Evolutionary conservation across 331 rosid genomes (phyloP).

Genomic region (Stylosanthes scabra): DNA sequence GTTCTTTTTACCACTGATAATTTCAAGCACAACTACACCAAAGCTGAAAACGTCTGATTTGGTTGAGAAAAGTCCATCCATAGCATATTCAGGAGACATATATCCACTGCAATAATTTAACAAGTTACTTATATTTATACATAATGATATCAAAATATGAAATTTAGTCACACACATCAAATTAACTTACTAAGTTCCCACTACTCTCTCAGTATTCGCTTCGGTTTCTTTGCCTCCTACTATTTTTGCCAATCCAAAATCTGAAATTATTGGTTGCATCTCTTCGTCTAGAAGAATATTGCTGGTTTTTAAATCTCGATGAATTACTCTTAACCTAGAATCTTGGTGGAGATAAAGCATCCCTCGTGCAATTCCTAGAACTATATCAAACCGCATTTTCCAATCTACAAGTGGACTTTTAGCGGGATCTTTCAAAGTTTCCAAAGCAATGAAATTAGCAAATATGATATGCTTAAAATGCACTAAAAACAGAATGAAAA

Average conservation of each 20-base stretch:
- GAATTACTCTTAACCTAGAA: slow-evolving; percentile 50
- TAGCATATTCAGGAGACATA: slow-evolving; percentile 47
- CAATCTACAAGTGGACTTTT: slow-evolving; percentile 26
- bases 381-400: slow-evolving; percentile 51
- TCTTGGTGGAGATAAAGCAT: slow-evolving; percentile 65
- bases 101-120: too few species aligned
- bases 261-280: slow-evolving; percentile 62
- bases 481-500: too few species aligned
- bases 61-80: slow-evolving; percentile 52
- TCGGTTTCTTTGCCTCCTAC: slow-evolving; percentile 49
- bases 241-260: slow-evolving; percentile 60
- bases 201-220: slow-evolving; percentile 47
- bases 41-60: slow-evolving; percentile 60
- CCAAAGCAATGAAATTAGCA: too few species aligned
- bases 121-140: too few species aligned
- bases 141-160: too few species aligned
- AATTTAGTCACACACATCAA: not conserved
- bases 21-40: slow-evolving; percentile 53
- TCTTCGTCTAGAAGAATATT: slow-evolving; percentile 48
- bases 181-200: slow-evolving; percentile 50
- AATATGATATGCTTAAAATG: too few species aligned
- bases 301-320: slow-evolving; percentile 54
- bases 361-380: slow-evolving; percentile 49
- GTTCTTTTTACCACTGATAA: slow-evolving; percentile 57
- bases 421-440: slow-evolving; percentile 39